phyloP scores from a whole-genome alignment of 2,329 filamentous ascomycete species.

The Colletotrichum brevisporum region DNA sequence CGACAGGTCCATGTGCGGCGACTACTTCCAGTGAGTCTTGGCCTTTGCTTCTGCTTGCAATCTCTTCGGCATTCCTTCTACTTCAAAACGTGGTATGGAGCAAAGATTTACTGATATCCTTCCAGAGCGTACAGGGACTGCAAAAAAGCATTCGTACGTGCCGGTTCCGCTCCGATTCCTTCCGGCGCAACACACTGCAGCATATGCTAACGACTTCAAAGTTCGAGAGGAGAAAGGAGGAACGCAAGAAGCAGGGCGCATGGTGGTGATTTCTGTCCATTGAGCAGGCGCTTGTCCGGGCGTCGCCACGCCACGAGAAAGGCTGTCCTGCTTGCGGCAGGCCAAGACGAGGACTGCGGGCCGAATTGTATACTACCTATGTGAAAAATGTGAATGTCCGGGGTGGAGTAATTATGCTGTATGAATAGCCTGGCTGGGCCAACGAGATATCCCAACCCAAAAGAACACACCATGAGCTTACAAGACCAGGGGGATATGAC shows the following conservation, averaged over 20 bases:
- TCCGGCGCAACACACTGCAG: background rate
- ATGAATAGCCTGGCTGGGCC: conserved; percentile 14
- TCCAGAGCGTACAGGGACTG: conserved; percentile 91
- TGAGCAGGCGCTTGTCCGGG: too few relatives aligned
- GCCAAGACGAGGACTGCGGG: background rate
- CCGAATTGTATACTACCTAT: conserved; percentile 32
- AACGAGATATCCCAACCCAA: background rate
- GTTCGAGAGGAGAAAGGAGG: conserved; percentile 48
- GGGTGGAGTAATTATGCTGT: conserved; percentile 20
- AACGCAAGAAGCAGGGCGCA: conserved; percentile 44
- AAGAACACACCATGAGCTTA: background rate
- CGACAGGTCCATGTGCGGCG: conserved; percentile 89
- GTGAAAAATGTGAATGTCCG: conserved; percentile 18
- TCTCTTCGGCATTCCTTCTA: background rate
- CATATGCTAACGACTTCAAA: conserved; percentile 28
- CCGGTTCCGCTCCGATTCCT: background rate
- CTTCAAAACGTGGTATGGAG: too few relatives aligned
- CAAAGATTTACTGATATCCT: conserved; percentile 17
- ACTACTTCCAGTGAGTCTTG: conserved; percentile 90
- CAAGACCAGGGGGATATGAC: background rate
- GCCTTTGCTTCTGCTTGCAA: background rate
- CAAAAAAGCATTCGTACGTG: conserved; percentile 90
- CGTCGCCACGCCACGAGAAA: too few relatives aligned
- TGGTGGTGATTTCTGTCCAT: conserved; percentile 37
- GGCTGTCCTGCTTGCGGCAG: background rate